A percentile compares a stretch with the other conserved stretches of the same genome.
phyloP scores from a whole-genome alignment of 768 basidiomycete genomes.

The Mycena haematopus region DNA sequence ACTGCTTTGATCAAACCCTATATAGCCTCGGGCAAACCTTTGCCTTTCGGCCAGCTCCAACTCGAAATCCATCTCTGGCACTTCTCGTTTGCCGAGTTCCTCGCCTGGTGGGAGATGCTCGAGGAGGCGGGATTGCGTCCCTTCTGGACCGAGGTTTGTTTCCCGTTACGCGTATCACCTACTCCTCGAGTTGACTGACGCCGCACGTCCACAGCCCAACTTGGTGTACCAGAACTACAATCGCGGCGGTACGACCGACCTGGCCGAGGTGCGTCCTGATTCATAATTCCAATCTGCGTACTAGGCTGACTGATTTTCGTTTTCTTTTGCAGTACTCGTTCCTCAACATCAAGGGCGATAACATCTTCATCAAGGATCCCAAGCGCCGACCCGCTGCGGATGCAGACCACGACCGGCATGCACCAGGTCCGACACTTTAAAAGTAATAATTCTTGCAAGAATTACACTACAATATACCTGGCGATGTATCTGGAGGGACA shows the following conservation, averaged over 20 bases:
- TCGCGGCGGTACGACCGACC: conserved; percentile 48
- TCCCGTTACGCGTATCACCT: not conserved
- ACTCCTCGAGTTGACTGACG: not conserved
- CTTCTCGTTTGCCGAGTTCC: conserved; percentile 57
- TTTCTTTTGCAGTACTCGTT: conserved; percentile 52
- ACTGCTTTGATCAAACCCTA: conserved; percentile 54
- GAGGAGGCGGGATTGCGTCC: conserved; percentile 72
- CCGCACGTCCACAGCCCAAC: conserved; percentile 49
- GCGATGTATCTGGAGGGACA: not conserved
- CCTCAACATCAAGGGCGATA: conserved; percentile 57
- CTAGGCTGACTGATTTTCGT: conserved; percentile 8
- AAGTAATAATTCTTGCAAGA: not conserved
- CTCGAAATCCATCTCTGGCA: conserved; percentile 68
- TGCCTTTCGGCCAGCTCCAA: conserved; percentile 77
- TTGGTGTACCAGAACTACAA: conserved; percentile 67
- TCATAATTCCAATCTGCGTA: not conserved
- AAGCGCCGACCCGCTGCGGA: conserved; percentile 16
- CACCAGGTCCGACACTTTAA: conserved; percentile 20
- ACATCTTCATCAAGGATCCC: conserved; percentile 51
- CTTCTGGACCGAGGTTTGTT: conserved; percentile 67
- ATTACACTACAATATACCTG: not conserved
- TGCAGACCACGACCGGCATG: conserved; percentile 15
- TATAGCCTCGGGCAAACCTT: conserved; percentile 49
- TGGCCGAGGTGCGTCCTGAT: conserved; percentile 52
- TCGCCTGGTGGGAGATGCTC: conserved; percentile 72